phyloP scores from a whole-genome alignment of 1,284 basidiomycete genomes.

The Quambalaria eucalypti region DNA sequence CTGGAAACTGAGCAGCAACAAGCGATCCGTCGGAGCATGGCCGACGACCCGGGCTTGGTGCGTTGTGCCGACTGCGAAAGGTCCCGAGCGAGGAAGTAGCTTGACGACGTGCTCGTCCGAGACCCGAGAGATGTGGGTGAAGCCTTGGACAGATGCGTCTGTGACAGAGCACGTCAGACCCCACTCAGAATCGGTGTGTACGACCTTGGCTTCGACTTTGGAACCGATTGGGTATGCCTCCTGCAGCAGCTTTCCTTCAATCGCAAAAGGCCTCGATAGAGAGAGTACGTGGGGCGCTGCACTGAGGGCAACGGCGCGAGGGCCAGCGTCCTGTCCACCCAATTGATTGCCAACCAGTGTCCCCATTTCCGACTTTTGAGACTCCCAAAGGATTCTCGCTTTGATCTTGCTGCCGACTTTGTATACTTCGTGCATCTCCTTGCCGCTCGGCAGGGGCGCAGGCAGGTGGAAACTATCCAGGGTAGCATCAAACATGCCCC shows the following conservation, averaged over 20 bases:
- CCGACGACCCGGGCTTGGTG: slow-evolving; percentile 86
- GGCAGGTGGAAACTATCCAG: slow-evolving; percentile 74
- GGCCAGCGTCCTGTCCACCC: slow-evolving; percentile 13
- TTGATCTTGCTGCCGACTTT: slow-evolving; percentile 59
- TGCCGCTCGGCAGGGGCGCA: slow-evolving; percentile 28
- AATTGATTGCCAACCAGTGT: slow-evolving; percentile 10
- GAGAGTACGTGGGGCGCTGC: slow-evolving; percentile 29
- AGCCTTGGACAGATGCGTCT: slow-evolving; percentile 16
- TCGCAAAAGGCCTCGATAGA: slow-evolving; percentile 19
- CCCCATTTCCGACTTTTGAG: slow-evolving; percentile 10
- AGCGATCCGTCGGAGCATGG: slow-evolving; percentile 75
- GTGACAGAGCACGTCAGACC: slow-evolving; percentile 32
- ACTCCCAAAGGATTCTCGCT: slow-evolving; percentile 69
- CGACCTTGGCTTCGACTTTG: slow-evolving; percentile 24
- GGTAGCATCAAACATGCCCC: slow-evolving; percentile 88
- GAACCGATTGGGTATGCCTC: slow-evolving; percentile 36
- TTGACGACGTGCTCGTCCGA: slow-evolving; percentile 80
- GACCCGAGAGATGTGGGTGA: slow-evolving; percentile 67
- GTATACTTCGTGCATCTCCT: slow-evolving; percentile 38
- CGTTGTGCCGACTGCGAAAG: slow-evolving; percentile 27
- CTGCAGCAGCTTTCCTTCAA: slow-evolving; percentile 7
- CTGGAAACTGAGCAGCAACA: slow-evolving; percentile 76
- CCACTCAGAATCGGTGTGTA: slow-evolving; percentile 33
- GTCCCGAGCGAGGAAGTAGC: slow-evolving; percentile 54
- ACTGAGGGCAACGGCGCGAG: slow-evolving; percentile 35